Evolutionary conservation across 2,329 filamentous ascomycete species (phyloP), one percentile per base, ranked within the genome.

Genomic region (Fusarium nurragi): DNA sequence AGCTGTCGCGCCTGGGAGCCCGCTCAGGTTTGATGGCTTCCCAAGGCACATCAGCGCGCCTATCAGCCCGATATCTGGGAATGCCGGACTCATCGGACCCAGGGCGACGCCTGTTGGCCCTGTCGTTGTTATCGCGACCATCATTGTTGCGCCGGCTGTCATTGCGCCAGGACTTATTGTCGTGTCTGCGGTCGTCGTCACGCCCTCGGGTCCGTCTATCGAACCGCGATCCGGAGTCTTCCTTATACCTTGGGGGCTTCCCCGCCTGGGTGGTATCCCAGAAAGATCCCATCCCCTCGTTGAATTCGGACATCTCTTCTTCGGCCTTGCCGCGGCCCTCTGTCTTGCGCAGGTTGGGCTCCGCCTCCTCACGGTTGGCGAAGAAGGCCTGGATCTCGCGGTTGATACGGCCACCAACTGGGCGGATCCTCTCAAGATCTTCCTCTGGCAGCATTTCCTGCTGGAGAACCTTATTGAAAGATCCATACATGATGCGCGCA

Each of bases 401-500:
- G 65, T 78, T 79, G 54, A 79, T 76, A 43, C 74, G 73, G 19
- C 75, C 75, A 22, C 75, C 73, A 8, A 74, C 54, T 34, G 62
- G 60, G 14, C 72, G 75, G 37, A 83, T 64, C 43, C 74, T 62
- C 22, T 72, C 67, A 25, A 78, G 64, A 23, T 78, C 71, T 10
- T 71, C 62, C 5, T 73, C 73, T 18, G 75, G 70, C 2, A 80
- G 72, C 75, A 82, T 76, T 36, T 68, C 54, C 58, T 83, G 78
- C 22, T 76, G 70, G 47, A 78, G 61, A 30, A 84, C 74, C 70
- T 79, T 80, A 73, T 81, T 81, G 32, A 77, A 77, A 16, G 79
- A 77, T 25, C 77, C 74, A 60, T 81, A 78, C 79, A 84, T 82
- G 51, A 76, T 74, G 32, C 81, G 78, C 3, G 78, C 80, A 45